A percentile compares a stretch with the other conserved stretches of the same genome.
Conservation (phyloP, 116 monocot genomes). For the Thalassia testudinum region DNA sequence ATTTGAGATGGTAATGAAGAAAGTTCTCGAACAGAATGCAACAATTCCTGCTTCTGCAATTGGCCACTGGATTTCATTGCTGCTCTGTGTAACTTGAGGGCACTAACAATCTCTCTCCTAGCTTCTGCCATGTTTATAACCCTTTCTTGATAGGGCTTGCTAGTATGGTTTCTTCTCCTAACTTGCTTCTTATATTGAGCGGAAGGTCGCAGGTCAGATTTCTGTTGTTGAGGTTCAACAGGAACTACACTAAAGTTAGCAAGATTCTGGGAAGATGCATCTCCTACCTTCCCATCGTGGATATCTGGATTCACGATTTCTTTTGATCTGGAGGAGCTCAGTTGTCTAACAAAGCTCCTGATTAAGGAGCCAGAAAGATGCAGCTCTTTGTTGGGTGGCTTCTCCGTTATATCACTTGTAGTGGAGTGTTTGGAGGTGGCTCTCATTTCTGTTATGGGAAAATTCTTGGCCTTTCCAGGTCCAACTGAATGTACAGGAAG, state of each 20-base stretch:
- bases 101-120: slow-evolving; percentile 82
- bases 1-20: slow-evolving; percentile 3
- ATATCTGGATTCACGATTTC: slow-evolving; percentile 10
- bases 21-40: neutral
- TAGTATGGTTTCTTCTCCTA: slow-evolving; percentile 69
- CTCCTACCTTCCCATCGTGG: slow-evolving; percentile 3
- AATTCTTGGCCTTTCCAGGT: no score
- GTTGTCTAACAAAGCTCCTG: slow-evolving; percentile 69
- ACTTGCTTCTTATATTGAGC: slow-evolving; percentile 55
- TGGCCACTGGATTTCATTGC: slow-evolving; percentile 66
- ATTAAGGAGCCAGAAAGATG: slow-evolving; percentile 78
- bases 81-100: slow-evolving; percentile 80
- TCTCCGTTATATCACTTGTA: slow-evolving; percentile 16
- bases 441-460: neutral
- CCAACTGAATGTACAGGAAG: no score
- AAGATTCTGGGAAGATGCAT: neutral
- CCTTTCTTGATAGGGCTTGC: slow-evolving; percentile 71
- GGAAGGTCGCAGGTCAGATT: neutral
- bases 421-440: neutral
- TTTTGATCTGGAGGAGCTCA: slow-evolving; percentile 60
- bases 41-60: slow-evolving; percentile 1
- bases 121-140: slow-evolving; percentile 94
- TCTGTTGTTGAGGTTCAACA: slow-evolving; percentile 1
- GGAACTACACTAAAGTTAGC: neutral
- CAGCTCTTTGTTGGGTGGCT: slow-evolving; percentile 22